Evolutionary conservation across 2,329 filamentous ascomycete species (phyloP).

Genomic region (Alternaria arborescens): DNA sequence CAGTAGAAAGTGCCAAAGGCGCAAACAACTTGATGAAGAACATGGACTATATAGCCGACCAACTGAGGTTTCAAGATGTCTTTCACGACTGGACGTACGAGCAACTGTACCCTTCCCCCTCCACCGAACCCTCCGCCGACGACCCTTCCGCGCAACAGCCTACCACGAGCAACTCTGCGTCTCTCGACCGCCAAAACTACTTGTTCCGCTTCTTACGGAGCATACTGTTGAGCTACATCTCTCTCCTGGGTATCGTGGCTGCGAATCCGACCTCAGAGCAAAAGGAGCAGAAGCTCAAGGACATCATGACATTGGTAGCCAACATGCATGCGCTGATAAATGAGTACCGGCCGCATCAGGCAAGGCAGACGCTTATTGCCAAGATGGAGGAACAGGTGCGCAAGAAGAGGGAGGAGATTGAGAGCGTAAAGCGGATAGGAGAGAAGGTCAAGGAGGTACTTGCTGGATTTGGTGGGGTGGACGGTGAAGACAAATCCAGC

Average conservation of each 20-base stretch:
- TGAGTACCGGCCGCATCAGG: constrained; percentile 92
- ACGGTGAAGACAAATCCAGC: constrained; percentile 12
- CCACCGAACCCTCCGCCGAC: constrained; percentile 21
- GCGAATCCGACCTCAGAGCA: constrained; percentile 70
- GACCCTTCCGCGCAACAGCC: constrained; percentile 27
- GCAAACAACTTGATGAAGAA: constrained; percentile 36
- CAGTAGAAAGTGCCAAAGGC: constrained; percentile 59
- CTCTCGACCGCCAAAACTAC: constrained; percentile 63
- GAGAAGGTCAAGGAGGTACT: constrained; percentile 78
- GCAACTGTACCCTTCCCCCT: constrained; percentile 67
- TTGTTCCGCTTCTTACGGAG: constrained; percentile 84
- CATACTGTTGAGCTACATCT: constrained; percentile 86
- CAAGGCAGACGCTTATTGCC: constrained; percentile 83
- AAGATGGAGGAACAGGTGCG: constrained; percentile 88
- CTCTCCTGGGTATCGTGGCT: constrained; percentile 76
- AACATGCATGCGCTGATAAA: constrained; percentile 96
- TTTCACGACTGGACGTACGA: constrained; percentile 75
- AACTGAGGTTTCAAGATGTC: constrained; percentile 52
- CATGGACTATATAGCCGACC: constrained; percentile 42
- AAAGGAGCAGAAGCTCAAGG: constrained; percentile 75
- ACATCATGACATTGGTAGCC: constrained; percentile 82
- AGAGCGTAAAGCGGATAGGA: constrained; percentile 70
- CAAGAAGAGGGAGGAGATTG: constrained; percentile 75
- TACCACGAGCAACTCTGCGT: constrained; percentile 56
- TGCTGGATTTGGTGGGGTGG: constrained; percentile 65